Base-by-base conservation (phyloP, 2,329 filamentous ascomycete genomes). In the Chalaropsis ovoidea region DNA sequence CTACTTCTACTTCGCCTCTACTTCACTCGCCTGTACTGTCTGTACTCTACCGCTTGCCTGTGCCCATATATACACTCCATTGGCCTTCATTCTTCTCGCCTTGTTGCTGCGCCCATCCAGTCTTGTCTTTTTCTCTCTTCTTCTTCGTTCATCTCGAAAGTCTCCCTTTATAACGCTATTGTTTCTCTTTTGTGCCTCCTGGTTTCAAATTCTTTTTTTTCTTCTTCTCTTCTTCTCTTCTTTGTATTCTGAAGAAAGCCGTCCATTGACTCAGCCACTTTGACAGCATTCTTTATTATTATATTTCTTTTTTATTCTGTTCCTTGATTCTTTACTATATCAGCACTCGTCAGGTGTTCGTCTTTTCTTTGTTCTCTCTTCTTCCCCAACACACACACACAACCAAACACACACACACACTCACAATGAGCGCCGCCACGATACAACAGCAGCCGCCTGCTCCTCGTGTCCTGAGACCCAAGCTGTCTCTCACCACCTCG, bases 401-500 rank as follows among this genome's bases (percentile, higher is more conserved):
- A n/a, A 19, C 77, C 17, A 24, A 68, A 60, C 54, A 65, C 24
- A 31, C 31, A 22, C 17, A 24, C 68, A 60, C 54, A 65, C 24
- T n/a, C 31, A 22, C 39, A 67, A 67, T 67, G 65, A 64, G 45
- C 62, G 39, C 41, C 58, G 27, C 39, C n/a, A 64, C 61, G 19
- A 61, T 62, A 63, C 49, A 58, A 52, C 54, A 63, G 42, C 58
- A 63, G 65, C 22, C 24, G 52, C 61, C 61, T 19, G 17, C 39
- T 45, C 56, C 63, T 19, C 63, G 56, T 17, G 17, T 42, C 63
- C n/a, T 35, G 15, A 60, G 66, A 49, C 63, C 66, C 39, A 68
- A 66, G 65, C 41, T 68, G 65, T 79, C 77, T 62, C 76, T 79
- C 67, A 77, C 79, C 70, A 79, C 79, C 71, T 77, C 76, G 41